Base-by-base conservation (phyloP, 441 rosid genomes). In the Arabidopsis hybrid region DNA sequence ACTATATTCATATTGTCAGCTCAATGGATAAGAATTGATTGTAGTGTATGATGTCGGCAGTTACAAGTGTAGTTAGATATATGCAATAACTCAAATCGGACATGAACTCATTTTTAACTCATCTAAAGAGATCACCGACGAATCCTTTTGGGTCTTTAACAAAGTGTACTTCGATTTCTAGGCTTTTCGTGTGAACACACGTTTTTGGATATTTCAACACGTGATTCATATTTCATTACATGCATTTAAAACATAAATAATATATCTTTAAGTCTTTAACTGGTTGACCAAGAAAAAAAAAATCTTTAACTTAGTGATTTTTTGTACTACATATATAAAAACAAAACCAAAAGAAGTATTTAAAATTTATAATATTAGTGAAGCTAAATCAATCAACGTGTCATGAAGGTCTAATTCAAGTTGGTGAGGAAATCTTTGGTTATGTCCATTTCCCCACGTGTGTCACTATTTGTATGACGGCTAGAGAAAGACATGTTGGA, bases 401-500 rank as follows among this genome's bases (percentile, higher is more conserved):
- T 63, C 53, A 31, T n/a, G 1, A 32, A 16, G 9, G 42, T 63
- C 31, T 35, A 7, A 17, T 9, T 34, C 69, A 10, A 34, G 69
- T 65, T 34, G 58, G 58, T 17, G 34, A 18, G 16, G 17, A 49
- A 11, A 49, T 16, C 17, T 49, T 65, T 49, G 18, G 58, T 16
- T 11, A 8, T 45, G 69, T 10, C 18, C 17, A 17, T 65, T 49
- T 16, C 8, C 1, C 58, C 13, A 26, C 60, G 52, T 36, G 36
- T 52, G 71, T 8, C 60, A 39, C 60, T 67, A 67, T 67, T 67
- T 39, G 14, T 5, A 52, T 52, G 50, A 52, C 60, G 50, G 71
- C 71, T 67, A 67, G 10, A 66, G 38, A 38, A 38, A 52, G 29
- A 39, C 71, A 39, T 52, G 60, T 40, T 39, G n/a, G 29, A n/a